Conservation (phyloP, 225 moss, liverwort and hornwort species). For the Rhytidiadelphus loreus region DNA sequence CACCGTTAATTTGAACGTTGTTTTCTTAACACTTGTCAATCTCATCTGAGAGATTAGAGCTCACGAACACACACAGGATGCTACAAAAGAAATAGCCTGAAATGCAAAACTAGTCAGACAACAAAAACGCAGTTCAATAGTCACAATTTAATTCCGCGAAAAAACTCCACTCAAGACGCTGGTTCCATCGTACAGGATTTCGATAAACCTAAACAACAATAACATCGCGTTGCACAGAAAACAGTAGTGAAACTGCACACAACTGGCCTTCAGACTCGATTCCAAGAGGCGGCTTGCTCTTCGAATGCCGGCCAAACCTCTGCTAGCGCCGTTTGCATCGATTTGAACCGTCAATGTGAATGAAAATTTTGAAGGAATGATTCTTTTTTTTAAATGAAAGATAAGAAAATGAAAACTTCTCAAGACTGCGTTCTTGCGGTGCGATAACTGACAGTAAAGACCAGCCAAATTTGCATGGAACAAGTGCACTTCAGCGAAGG, state of each 20-base stretch:
- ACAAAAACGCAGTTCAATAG: not conserved
- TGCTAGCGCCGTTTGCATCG: not conserved
- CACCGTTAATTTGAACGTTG: not conserved
- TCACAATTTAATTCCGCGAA: not conserved
- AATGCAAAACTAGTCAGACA: not conserved
- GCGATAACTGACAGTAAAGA: not conserved
- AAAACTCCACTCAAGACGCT: no score
- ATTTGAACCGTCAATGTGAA: not conserved
- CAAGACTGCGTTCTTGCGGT: not conserved
- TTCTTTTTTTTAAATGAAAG: not conserved
- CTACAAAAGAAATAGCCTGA: not conserved
- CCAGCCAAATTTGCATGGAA: not conserved
- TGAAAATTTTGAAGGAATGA: not conserved
- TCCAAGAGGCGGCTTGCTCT: not conserved
- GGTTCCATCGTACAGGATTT: not conserved
- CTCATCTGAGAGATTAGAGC: not conserved
- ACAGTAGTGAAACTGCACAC: not conserved
- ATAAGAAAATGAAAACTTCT: not conserved
- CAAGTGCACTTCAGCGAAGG: no score
- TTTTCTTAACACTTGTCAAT: no score
- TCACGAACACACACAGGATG: not conserved
- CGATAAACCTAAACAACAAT: not conserved
- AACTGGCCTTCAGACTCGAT: not conserved
- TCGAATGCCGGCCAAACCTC: not conserved
- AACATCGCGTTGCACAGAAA: not conserved